Evolutionary conservation across 306 rosid species (phyloP).

Genomic region (Echinosophora koreensis): DNA sequence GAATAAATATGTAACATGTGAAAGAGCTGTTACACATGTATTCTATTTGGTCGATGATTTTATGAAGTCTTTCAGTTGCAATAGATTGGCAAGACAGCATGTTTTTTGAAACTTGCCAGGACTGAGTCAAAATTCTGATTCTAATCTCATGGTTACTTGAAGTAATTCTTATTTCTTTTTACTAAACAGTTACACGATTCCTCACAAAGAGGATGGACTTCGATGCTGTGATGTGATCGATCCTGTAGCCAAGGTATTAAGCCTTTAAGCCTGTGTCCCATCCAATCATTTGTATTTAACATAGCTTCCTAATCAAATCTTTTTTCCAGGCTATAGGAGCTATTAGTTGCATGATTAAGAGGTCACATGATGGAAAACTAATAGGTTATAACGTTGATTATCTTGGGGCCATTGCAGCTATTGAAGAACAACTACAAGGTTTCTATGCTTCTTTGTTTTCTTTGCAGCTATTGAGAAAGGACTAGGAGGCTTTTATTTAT

Average conservation of each 20-base stretch:
- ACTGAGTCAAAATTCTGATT: slow-evolving; percentile 1
- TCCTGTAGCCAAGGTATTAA: slow-evolving; percentile 65
- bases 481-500: too few relatives aligned
- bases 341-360: too few relatives aligned
- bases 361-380: too few relatives aligned
- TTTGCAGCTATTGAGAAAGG: too few relatives aligned
- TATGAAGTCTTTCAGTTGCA: not conserved
- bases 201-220: slow-evolving; percentile 68
- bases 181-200: slow-evolving; percentile 64
- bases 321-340: too few relatives aligned
- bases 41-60: not conserved
- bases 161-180: slow-evolving; percentile 10
- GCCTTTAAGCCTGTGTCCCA: not conserved
- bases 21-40: too few relatives aligned
- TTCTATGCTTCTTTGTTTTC: too few relatives aligned
- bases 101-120: not conserved
- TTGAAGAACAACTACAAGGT: too few relatives aligned
- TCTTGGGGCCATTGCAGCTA: too few relatives aligned
- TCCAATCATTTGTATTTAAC: not conserved
- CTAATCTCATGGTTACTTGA: not conserved
- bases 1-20: too few relatives aligned
- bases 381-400: too few relatives aligned
- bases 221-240: slow-evolving; percentile 68
- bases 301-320: too few relatives aligned
- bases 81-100: not conserved